These are phyloP conservation scores for Patellifolia procumbens DNA, from an alignment of 179 eudicot genomes.

Conservation along the genomic window DNA sequence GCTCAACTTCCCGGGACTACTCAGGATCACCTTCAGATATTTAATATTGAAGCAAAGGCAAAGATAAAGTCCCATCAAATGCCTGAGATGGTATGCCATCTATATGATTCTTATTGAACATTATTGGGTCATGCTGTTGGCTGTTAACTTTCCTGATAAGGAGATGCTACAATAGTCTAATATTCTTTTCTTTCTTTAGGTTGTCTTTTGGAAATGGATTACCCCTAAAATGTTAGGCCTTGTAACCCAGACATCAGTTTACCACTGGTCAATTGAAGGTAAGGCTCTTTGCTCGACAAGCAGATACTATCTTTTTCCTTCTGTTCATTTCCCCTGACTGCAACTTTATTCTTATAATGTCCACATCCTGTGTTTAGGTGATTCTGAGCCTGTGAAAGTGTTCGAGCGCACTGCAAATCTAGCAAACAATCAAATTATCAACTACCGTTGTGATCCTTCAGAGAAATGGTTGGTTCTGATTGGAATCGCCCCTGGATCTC, in stretches of 20 bases:
- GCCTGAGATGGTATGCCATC: slow-evolving; percentile 88
- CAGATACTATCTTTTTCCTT: background rate
- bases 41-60: slow-evolving; percentile 88
- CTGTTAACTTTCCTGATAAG: slow-evolving; percentile 1
- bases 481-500: slow-evolving; percentile 95
- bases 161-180: background rate
- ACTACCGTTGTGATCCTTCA: slow-evolving; percentile 86
- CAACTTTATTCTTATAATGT: background rate
- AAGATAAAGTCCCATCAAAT: slow-evolving; percentile 93
- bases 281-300: background rate
- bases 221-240: slow-evolving; percentile 84
- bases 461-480: slow-evolving; percentile 97
- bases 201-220: slow-evolving; percentile 97
- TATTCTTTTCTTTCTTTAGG: slow-evolving; percentile 36
- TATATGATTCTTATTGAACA: background rate
- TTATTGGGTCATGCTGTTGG: background rate
- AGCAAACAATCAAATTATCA: slow-evolving; percentile 88
- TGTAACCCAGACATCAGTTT: slow-evolving; percentile 88
- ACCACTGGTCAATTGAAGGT: slow-evolving; percentile 99
- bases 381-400: slow-evolving; percentile 82
- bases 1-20: slow-evolving; percentile 96
- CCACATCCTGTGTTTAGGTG: slow-evolving; percentile 45
- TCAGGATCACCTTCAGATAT: slow-evolving; percentile 95
- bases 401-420: slow-evolving; percentile 94
- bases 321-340: background rate